Evolutionary conservation across 805 yeast species (phyloP).

Genomic region (Groenewaldozyma tartarivorans): DNA sequence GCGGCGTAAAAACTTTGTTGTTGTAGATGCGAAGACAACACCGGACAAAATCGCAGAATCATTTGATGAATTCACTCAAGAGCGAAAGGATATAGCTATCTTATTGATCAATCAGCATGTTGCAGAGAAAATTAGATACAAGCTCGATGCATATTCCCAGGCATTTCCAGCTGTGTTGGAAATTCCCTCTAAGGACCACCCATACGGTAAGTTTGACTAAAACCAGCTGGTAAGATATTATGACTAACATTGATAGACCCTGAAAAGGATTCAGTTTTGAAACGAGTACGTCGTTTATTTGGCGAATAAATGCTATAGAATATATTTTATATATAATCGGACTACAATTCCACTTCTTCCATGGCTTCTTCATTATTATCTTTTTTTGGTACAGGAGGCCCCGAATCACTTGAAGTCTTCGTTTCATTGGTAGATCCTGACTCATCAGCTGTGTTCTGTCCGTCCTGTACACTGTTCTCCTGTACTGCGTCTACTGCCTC

Average conservation of each 20-base stretch:
- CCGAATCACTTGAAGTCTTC: conserved; percentile 10
- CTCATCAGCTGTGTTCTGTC: conserved; percentile 4
- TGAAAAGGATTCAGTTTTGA: conserved; percentile 90
- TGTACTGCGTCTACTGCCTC: conserved; percentile 2
- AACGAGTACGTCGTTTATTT: conserved; percentile 88
- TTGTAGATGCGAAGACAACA: conserved; percentile 70
- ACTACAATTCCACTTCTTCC: conserved; percentile 3
- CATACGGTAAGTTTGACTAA: conserved; percentile 42
- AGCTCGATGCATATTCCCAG: conserved; percentile 72
- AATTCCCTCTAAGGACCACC: conserved; percentile 97
- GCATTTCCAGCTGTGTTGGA: conserved; percentile 96
- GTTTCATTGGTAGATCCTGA: conserved; percentile 2
- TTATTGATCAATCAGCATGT: conserved; percentile 83
- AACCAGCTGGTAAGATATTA: neutral
- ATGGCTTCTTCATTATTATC: conserved; percentile 7
- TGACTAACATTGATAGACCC: conserved; percentile 45
- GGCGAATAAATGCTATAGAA: conserved; percentile 52
- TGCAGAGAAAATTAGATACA: conserved; percentile 79
- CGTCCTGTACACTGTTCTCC: conserved; percentile 2
- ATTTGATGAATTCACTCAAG: conserved; percentile 63
- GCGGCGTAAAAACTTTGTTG: conserved; percentile 67
- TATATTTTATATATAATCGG: neutral
- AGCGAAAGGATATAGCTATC: conserved; percentile 85
- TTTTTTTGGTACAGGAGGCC: conserved; percentile 15
- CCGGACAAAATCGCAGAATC: conserved; percentile 66